Base-by-base conservation (phyloP, 371 early-diverging fungal species). In the Rhizopus microsporus region DNA sequence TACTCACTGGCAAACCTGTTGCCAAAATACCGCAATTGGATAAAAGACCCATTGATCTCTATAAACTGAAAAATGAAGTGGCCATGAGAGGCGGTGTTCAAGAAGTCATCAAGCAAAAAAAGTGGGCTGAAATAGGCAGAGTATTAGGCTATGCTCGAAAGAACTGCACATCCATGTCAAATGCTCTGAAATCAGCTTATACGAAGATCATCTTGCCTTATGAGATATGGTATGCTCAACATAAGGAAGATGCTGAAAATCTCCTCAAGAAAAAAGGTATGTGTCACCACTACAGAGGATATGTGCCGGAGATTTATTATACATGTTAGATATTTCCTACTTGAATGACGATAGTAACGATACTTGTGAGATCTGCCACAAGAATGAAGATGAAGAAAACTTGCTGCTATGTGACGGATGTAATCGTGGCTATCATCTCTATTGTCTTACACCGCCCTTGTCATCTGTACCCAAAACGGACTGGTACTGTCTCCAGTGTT, bases 61-160 rank as follows among this genome's bases (percentile, higher is more conserved):
- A 81, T 63, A 80, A 81, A 37, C 79, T 96, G 30, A 90, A 91
- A 60, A 89, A 89, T 66, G 92, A 92, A 59, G 96, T 97, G 0
- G 80, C 82, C 0, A 60, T 65, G 7, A 78, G 90, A 53, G 96
- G 96, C 29, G 97, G 97, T 6, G 86, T 81, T 42, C 75, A 89
- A 50, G 71, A 89, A 87, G 92, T 94, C 30, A 90, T 89, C 29
- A 72, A 81, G n/a, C 63, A 79, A 52, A 94, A 93, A 63, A 85
- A 87, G 56, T 97, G 97, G 97, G 90, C 90, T 13, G 91, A 90
- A 66, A 89, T 97, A 47, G 94, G 92, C 12, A 80, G 90, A 16
- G 80, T 78, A 9, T 67, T 95, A 44, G 89, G 91, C 30, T 88
- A 90, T 51, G 85, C 84, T 44, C 83, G 88, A 39, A 89, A 78